Evolutionary conservation across 495 filamentous ascomycete genomes (phyloP).

Genomic region (Hypoxylon rickii): DNA sequence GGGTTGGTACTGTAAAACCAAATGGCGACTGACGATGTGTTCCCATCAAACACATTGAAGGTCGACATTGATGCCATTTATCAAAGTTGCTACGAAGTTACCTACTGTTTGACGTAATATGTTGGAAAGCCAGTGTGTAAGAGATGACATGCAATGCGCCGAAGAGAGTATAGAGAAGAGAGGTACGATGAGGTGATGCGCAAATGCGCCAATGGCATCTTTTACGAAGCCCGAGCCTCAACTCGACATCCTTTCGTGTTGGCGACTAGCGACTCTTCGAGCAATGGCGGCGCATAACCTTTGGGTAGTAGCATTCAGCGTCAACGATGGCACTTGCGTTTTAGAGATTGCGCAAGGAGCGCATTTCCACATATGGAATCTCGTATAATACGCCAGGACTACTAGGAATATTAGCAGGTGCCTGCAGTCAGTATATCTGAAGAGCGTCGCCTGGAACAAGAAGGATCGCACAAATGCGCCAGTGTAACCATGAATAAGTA

Average conservation of each 20-base stretch:
- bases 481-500: neutral
- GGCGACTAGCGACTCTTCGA: constrained; percentile 22
- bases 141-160: constrained; percentile 22
- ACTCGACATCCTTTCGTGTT: constrained; percentile 11
- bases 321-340: no score
- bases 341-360: constrained; percentile 16
- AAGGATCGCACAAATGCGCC: constrained; percentile 34
- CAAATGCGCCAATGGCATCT: constrained; percentile 21
- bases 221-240: constrained; percentile 20
- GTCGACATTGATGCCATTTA: no score
- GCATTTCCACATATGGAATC: constrained; percentile 19
- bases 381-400: constrained; percentile 2
- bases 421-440: no score
- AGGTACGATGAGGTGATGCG: constrained; percentile 18
- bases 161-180: neutral
- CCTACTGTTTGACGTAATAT: no score
- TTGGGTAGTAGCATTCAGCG: constrained; percentile 19
- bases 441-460: constrained; percentile 19
- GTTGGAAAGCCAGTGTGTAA: no score
- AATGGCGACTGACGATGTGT: constrained; percentile 20
- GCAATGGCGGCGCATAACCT: constrained; percentile 24
- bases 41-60: constrained; percentile 2
- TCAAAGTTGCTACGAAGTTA: no score
- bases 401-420: no score
- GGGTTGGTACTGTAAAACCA: constrained; percentile 10